These are phyloP conservation scores for Oligophagozyma castellii DNA, from an alignment of 1,139 yeast genomes.

Conservation along the genomic window DNA sequence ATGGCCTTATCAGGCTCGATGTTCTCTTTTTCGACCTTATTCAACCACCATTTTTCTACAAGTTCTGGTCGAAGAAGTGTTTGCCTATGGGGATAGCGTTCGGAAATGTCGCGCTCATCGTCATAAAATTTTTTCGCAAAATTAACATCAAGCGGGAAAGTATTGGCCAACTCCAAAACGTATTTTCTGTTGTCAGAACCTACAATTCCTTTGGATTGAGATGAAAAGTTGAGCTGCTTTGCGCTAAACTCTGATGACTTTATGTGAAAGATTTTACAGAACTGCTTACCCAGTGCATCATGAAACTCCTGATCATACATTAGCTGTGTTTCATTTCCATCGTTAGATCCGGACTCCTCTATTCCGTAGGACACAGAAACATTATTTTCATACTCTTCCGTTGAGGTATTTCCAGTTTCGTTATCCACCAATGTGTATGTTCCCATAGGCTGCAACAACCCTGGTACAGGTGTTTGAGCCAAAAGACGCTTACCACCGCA, in stretches of 20 bases:
- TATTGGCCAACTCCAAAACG: constrained; percentile 68
- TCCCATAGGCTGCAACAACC: constrained; percentile 45
- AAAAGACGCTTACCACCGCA: constrained; percentile 77
- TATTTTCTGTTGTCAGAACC: constrained; percentile 84
- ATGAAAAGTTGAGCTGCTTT: constrained; percentile 48
- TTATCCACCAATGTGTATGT: constrained; percentile 22
- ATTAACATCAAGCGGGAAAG: constrained; percentile 72
- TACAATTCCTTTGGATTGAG: constrained; percentile 70
- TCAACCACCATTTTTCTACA: constrained; percentile 79
- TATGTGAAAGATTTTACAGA: constrained; percentile 68
- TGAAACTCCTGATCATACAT: constrained; percentile 39
- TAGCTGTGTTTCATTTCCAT: constrained; percentile 29
- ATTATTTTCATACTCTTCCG: constrained; percentile 22
- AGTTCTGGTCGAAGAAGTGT: constrained; percentile 76
- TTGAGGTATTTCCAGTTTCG: constrained; percentile 22
- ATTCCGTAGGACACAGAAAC: constrained; percentile 46
- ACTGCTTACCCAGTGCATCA: constrained; percentile 38
- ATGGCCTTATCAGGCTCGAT: constrained; percentile 33
- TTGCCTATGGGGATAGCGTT: constrained; percentile 74
- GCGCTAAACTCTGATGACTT: constrained; percentile 50
- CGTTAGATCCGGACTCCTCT: constrained; percentile 30
- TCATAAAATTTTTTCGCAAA: constrained; percentile 48
- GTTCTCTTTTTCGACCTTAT: constrained; percentile 41
- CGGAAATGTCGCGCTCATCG: constrained; percentile 26
- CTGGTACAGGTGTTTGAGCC: constrained; percentile 97